Evolutionary conservation across 192 early-diverging fungal species (phyloP), one percentile per base, ranked within the genome.

Genomic region (Podila minutissima): DNA sequence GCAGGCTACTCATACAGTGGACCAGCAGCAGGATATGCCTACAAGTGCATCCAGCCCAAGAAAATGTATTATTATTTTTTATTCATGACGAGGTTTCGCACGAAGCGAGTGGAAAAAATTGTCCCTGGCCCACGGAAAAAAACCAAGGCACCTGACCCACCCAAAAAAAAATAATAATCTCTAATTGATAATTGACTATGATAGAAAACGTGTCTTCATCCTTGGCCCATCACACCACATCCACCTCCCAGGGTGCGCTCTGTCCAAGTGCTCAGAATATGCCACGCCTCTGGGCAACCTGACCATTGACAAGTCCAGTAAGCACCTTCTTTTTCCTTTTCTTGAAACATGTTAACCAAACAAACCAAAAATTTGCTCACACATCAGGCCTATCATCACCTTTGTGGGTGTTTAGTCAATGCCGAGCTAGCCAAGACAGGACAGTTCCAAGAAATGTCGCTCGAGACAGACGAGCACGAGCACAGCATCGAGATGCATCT

Each of bases 401-500:
- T 29, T 29, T 29, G 29, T 1, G 29, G 29, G 29, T 1, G 29
- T 29, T 33, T 33, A 92, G 94, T 89, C 11, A 88, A 93, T 15
- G 85, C 74, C 9, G 91, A 92, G 59, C 86, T 98, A 24, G 55
- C 75, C 49, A 74, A 85, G 35, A 94, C 92, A 0, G 88, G 91
- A 2, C 46, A 86, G 5, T 98, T 97, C 86, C 59, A 67, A 7
- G 61, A 68, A 46, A 95, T 98, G 95, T 85, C 68, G 26, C 68
- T 74, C 11, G 48, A 75, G 13, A 87, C 85, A 8, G 98, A 99
- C 71, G 95, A 98, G 73, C 91, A 94, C 50, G 98, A 99, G 76
- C 98, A 99, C 77, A 97, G 95, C 78, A 90, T 99, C 72, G 98
- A 98, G 75, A 95, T 99, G 96, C 97, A 99, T 71, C 74, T 98